These are phyloP conservation scores for Terfezia claveryi DNA, from an alignment of 495 filamentous ascomycete genomes.

Conservation along the genomic window DNA sequence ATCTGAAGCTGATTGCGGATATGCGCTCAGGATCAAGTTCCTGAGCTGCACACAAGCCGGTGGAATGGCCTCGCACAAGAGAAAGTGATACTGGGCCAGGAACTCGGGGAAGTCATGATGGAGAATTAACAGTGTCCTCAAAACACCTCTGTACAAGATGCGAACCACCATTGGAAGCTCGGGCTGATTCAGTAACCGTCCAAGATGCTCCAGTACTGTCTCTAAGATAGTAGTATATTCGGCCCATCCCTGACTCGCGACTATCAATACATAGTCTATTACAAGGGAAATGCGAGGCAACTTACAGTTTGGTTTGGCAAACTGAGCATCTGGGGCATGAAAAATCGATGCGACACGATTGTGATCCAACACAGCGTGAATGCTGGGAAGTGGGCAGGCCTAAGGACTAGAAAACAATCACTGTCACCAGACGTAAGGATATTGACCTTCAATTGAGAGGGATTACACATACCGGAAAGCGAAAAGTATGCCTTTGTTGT, in stretches of 20 bases:
- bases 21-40: slow-evolving; percentile 71
- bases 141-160: slow-evolving; percentile 61
- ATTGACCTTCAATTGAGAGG: too few relatives aligned
- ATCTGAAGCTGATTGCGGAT: slow-evolving; percentile 50
- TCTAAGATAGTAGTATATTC: slow-evolving; percentile 54
- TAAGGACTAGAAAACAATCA: slow-evolving; percentile 47
- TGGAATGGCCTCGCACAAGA: slow-evolving; percentile 68
- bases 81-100: slow-evolving; percentile 63
- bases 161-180: slow-evolving; percentile 48
- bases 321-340: slow-evolving; percentile 62
- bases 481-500: slow-evolving; percentile 51
- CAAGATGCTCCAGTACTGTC: slow-evolving; percentile 43
- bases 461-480: not conserved
- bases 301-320: slow-evolving; percentile 21
- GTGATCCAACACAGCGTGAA: slow-evolving; percentile 72
- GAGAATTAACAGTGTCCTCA: slow-evolving; percentile 63
- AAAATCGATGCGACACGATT: slow-evolving; percentile 62
- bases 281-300: not conserved
- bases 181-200: slow-evolving; percentile 64
- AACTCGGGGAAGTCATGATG: slow-evolving; percentile 93
- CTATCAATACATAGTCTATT: slow-evolving; percentile 3
- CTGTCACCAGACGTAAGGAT: not conserved
- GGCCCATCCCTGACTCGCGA: slow-evolving; percentile 39
- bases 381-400: slow-evolving; percentile 51
- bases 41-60: slow-evolving; percentile 68